Conservation (phyloP, 169 alveolate species). For the Ichthyophthirius multifiliis region DNA sequence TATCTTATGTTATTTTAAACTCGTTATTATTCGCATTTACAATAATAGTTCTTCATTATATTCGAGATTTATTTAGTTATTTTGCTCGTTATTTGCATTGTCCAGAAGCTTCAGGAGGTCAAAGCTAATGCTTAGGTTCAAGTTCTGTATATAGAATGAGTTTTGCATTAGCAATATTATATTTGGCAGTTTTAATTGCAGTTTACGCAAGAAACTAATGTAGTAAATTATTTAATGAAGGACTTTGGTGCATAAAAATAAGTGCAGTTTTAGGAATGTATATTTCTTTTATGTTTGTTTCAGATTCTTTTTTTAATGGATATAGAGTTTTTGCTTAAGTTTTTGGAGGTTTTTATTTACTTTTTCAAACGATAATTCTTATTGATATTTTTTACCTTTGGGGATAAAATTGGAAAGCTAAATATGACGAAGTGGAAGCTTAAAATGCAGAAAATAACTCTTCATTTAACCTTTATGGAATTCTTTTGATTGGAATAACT, state of each 20-base stretch:
- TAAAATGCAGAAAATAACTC: too few species aligned
- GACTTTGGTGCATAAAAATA: slow-evolving; percentile 30
- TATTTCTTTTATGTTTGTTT: slow-evolving; percentile 13
- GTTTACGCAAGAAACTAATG: slow-evolving; percentile 18
- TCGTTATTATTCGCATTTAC: background rate
- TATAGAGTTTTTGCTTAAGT: slow-evolving; percentile 27
- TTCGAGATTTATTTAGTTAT: background rate
- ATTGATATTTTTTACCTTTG: slow-evolving; percentile 42
- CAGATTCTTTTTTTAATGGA: slow-evolving; percentile 18
- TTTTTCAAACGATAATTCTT: slow-evolving; percentile 21
- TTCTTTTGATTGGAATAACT: slow-evolving; percentile 6
- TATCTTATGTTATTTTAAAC: slow-evolving; percentile 26
- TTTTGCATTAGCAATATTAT: slow-evolving; percentile 22
- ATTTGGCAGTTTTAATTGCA: slow-evolving; percentile 1
- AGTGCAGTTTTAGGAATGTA: background rate
- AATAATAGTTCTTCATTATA: slow-evolving; percentile 4
- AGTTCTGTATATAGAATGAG: slow-evolving; percentile 27
- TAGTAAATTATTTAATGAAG: slow-evolving; percentile 22
- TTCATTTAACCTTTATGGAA: background rate
- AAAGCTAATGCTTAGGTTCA: background rate
- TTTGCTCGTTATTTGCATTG: background rate
- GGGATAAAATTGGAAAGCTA: slow-evolving; percentile 32
- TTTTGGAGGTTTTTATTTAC: slow-evolving; percentile 18
- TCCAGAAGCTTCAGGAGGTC: slow-evolving; percentile 14
- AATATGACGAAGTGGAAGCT: slow-evolving; percentile 25